phyloP scores from a whole-genome alignment of 2,329 filamentous ascomycete genomes.

The Fusarium pseudocircinatum region DNA sequence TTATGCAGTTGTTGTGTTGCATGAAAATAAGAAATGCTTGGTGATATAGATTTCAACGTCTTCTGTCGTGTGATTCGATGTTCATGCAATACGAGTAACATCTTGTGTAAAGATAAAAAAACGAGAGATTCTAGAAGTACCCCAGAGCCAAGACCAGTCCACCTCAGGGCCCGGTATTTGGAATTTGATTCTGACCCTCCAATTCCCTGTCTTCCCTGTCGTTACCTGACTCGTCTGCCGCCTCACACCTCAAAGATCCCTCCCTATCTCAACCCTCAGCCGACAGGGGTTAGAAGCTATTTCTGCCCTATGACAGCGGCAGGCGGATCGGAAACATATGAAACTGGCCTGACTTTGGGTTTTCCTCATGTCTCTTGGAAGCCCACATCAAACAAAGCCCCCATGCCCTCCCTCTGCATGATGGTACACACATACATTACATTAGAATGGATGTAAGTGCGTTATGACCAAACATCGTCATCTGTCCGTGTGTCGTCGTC shows the following conservation, averaged over 20 bases:
- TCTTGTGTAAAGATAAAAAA: not conserved
- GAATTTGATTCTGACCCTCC: constrained; percentile 22
- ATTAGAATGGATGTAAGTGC: not conserved
- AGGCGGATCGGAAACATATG: constrained; percentile 1
- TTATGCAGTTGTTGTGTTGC: not conserved
- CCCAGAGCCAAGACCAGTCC: not conserved
- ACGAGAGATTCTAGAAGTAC: not conserved
- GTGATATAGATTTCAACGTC: not conserved
- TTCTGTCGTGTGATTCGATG: not conserved
- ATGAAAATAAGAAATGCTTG: not conserved
- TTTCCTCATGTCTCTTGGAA: constrained; percentile 14
- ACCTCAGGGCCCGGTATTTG: constrained; percentile 7
- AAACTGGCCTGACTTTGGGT: constrained; percentile 36
- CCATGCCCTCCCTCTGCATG: not conserved
- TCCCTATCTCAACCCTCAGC: constrained; percentile 16
- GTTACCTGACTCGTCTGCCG: constrained; percentile 25
- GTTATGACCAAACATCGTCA: not conserved
- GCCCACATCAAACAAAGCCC: not conserved
- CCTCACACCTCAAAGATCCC: constrained; percentile 17
- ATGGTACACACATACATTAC: not conserved
- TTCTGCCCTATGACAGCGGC: constrained; percentile 29
- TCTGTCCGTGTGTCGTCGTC: not conserved
- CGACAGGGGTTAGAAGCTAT: constrained; percentile 3
- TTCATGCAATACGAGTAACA: constrained; percentile 12
- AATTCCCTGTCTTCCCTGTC: not conserved